These are phyloP conservation scores for Trametes coccinea DNA, from an alignment of 768 basidiomycete genomes.

Conservation along the genomic window DNA sequence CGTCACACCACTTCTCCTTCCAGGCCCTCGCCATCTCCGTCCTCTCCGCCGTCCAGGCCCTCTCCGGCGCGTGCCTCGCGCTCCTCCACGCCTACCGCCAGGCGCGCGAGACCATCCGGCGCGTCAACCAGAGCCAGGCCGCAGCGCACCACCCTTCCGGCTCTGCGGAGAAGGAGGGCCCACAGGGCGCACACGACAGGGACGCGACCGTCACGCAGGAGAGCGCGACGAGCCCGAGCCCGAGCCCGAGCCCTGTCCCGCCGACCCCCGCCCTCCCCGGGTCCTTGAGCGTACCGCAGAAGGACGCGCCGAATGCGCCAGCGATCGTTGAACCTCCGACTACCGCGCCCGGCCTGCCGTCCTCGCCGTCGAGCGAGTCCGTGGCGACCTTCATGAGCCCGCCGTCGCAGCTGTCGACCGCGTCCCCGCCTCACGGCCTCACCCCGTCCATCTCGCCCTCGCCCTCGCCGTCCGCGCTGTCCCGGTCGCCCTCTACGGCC, in stretches of 20 bases:
- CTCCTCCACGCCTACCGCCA: conserved; percentile 71
- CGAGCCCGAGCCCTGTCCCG: too few relatives aligned
- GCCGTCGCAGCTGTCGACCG: conserved; percentile 4
- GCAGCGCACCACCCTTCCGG: too few relatives aligned
- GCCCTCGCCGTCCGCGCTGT: background rate
- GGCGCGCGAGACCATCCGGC: conserved; percentile 61
- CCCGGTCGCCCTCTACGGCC: background rate
- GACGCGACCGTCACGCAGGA: background rate
- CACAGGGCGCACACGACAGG: background rate
- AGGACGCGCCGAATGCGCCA: background rate
- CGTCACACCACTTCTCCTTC: conserved; percentile 34
- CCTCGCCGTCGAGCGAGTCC: conserved; percentile 11
- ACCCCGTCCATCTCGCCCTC: background rate
- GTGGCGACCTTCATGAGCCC: conserved; percentile 8
- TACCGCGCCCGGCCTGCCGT: background rate
- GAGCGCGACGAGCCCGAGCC: background rate
- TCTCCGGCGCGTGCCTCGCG: conserved; percentile 69
- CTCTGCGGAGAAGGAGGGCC: background rate
- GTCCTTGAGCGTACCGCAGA: conserved; percentile 1
- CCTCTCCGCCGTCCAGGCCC: conserved; percentile 70
- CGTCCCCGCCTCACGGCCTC: background rate
- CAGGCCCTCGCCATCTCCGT: conserved; percentile 64
- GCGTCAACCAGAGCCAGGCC: conserved; percentile 48
- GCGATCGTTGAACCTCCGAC: background rate
- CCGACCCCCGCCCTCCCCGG: conserved; percentile 9